Conservation (phyloP, 805 yeast genomes). For the Cephaloascus albidus region DNA sequence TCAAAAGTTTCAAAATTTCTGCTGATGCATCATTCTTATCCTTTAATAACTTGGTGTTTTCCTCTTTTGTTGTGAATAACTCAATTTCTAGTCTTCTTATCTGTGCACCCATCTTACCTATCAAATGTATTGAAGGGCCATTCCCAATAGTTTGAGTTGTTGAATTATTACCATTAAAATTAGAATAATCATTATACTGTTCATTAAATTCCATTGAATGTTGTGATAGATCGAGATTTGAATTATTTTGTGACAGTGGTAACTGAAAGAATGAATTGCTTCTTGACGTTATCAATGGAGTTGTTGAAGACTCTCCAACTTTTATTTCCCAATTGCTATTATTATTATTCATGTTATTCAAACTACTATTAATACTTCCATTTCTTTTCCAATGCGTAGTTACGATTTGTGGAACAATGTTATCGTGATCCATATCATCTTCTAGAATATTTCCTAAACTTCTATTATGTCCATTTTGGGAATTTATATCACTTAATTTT, state of each 20-base stretch:
- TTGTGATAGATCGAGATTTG: constrained; percentile 1
- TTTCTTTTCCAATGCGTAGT: not conserved
- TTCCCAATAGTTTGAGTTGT: not conserved
- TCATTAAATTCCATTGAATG: not conserved
- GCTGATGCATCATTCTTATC: constrained; percentile 62
- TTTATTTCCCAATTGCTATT: constrained; percentile 18
- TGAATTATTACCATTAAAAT: not conserved
- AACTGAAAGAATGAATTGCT: constrained; percentile 3
- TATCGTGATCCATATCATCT: not conserved
- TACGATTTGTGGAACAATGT: not conserved
- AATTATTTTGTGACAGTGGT: constrained; percentile 5
- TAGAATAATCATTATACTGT: not conserved
- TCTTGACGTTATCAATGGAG: constrained; percentile 21
- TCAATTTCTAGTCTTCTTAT: constrained; percentile 79
- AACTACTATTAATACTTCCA: not conserved
- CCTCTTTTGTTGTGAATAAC: constrained; percentile 53
- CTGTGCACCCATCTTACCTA: constrained; percentile 67
- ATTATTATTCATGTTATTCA: not conserved
- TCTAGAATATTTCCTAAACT: not conserved
- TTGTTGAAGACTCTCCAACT: constrained; percentile 39
- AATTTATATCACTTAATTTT: not conserved
- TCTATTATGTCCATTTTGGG: not conserved
- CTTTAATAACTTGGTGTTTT: constrained; percentile 36
- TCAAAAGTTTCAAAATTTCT: constrained; percentile 54
- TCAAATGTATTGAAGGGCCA: constrained; percentile 46